These are phyloP conservation scores for Drosera capensis DNA, from an alignment of 148 eudicot genomes.

Conservation along the genomic window DNA sequence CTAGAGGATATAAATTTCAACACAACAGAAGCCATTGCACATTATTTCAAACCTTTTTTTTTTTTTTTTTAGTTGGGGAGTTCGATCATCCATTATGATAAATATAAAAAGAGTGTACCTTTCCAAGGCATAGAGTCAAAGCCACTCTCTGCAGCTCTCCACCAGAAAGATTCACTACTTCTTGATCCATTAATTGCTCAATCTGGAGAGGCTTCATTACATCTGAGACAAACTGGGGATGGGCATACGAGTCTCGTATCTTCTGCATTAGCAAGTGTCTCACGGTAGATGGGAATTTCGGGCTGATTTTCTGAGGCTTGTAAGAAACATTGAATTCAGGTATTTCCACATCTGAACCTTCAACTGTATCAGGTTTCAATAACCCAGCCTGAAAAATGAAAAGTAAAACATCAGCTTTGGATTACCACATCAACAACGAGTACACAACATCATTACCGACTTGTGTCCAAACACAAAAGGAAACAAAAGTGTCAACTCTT, in stretches of 20 bases:
- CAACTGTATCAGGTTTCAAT: slow-evolving; percentile 64
- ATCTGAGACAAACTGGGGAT: slow-evolving; percentile 83
- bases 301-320: slow-evolving; percentile 95
- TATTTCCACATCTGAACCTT: slow-evolving; percentile 63
- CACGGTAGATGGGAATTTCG: slow-evolving; percentile 50
- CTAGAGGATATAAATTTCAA: no score
- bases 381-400: slow-evolving; percentile 67
- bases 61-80: no score
- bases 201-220: slow-evolving; percentile 95
- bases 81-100: background rate
- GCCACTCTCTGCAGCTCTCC: slow-evolving; percentile 98
- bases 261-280: slow-evolving; percentile 58
- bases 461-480: background rate
- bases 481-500: no score
- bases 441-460: background rate
- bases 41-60: slow-evolving; percentile 97
- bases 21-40: slow-evolving; percentile 1
- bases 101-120: slow-evolving; percentile 28
- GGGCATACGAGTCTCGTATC: slow-evolving; percentile 73
- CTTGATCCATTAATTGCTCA: slow-evolving; percentile 94
- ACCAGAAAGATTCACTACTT: slow-evolving; percentile 87
- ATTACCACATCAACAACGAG: background rate
- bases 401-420: no score
- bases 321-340: slow-evolving; percentile 89
- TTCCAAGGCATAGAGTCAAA: slow-evolving; percentile 73